Evolutionary conservation across 108 stramenopile species (phyloP).

Genomic region (Nitzschia sp.): DNA sequence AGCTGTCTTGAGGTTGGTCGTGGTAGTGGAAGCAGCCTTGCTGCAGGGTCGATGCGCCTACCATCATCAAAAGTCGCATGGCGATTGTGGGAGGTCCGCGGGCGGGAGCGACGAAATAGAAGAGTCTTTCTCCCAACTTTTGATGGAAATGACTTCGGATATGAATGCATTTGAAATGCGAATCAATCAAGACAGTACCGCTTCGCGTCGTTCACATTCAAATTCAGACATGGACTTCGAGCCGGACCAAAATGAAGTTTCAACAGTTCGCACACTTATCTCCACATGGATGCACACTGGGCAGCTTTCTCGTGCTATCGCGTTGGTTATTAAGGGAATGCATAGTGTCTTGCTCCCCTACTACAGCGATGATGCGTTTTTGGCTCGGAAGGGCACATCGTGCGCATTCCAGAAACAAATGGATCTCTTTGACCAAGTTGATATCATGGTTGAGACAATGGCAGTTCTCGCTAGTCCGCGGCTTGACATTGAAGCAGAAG

Average conservation of each 20-base stretch:
- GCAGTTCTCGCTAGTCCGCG: conserved; percentile 55
- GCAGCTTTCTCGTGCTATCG: conserved; percentile 58
- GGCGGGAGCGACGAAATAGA: neutral
- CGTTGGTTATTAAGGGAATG: conserved; percentile 50
- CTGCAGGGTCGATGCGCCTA: conserved; percentile 62
- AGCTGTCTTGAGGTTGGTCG: conserved; percentile 64
- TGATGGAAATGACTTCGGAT: conserved; percentile 84
- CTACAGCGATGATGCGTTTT: conserved; percentile 62
- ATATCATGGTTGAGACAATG: conserved; percentile 80
- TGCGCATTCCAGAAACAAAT: conserved; percentile 53
- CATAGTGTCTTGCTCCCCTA: conserved; percentile 59
- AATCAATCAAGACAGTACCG: conserved; percentile 13
- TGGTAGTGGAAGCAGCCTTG: conserved; percentile 75
- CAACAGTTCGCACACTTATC: conserved; percentile 76
- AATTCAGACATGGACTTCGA: conserved; percentile 22
- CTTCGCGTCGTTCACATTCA: neutral
- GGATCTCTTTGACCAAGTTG: conserved; percentile 61
- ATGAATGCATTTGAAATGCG: conserved; percentile 68
- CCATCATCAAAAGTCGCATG: conserved; percentile 18
- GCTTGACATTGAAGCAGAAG: conserved; percentile 36
- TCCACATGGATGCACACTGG: conserved; percentile 89
- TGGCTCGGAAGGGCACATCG: conserved; percentile 44
- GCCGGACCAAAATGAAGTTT: conserved; percentile 60
- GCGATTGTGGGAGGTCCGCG: neutral
- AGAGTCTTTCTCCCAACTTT: conserved; percentile 46